Conservation (phyloP, 176 grass and related monocot genomes). For the Carex scoparia region DNA sequence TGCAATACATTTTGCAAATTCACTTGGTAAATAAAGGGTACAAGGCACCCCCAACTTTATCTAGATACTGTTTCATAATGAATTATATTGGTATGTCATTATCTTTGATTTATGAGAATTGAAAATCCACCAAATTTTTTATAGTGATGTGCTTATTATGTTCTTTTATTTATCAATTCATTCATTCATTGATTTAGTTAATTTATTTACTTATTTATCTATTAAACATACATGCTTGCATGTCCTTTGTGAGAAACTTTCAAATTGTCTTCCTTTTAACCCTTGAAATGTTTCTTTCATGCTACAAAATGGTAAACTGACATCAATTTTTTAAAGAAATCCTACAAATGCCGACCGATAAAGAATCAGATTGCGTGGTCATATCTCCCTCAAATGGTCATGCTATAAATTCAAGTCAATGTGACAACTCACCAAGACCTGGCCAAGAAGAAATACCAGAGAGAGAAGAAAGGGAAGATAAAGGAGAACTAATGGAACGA, state of each 20-base stretch:
- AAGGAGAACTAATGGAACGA: constrained; percentile 7
- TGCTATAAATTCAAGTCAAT: constrained; percentile 32
- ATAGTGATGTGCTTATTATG: not conserved
- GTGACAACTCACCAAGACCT: constrained; percentile 24
- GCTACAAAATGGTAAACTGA: constrained; percentile 23
- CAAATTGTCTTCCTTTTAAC: not conserved
- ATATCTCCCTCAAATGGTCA: constrained; percentile 39
- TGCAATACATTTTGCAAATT: not conserved
- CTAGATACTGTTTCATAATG: not conserved
- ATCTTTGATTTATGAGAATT: constrained; percentile 5
- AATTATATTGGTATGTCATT: constrained; percentile 12
- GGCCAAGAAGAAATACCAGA: constrained; percentile 19
- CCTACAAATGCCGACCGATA: constrained; percentile 45
- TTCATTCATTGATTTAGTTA: not conserved
- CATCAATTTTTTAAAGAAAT: constrained; percentile 48
- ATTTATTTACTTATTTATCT: not conserved
- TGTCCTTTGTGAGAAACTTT: constrained; percentile 17
- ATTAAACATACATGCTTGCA: constrained; percentile 26
- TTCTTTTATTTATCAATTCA: not conserved
- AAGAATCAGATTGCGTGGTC: constrained; percentile 54
- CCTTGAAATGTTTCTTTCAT: not conserved
- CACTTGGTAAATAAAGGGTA: not conserved
- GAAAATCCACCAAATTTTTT: constrained; percentile 11
- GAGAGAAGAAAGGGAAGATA: constrained; percentile 18
- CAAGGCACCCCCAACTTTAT: not conserved